Conservation (phyloP, 805 yeast genomes). For the Alloascoidea africana region DNA sequence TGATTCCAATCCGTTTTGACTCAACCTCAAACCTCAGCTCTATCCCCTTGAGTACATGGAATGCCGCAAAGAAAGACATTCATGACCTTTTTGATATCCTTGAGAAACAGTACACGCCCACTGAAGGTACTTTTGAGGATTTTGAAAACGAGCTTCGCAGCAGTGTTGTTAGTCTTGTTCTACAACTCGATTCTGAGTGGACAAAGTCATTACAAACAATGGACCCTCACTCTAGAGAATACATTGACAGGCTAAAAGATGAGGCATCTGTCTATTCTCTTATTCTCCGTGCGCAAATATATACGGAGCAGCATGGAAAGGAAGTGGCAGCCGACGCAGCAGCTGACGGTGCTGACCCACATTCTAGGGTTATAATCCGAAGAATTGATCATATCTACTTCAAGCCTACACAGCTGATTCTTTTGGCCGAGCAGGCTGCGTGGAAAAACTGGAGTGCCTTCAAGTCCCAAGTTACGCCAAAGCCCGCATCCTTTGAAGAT, state of each 20-base stretch:
- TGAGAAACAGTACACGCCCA: slow-evolving; percentile 63
- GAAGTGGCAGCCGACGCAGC: slow-evolving; percentile 20
- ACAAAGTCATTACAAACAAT: slow-evolving; percentile 73
- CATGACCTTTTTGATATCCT: slow-evolving; percentile 47
- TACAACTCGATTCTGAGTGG: slow-evolving; percentile 90
- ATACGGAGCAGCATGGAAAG: slow-evolving; percentile 48
- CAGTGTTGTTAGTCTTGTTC: slow-evolving; percentile 72
- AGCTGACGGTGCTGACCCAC: slow-evolving; percentile 33
- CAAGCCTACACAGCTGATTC: slow-evolving; percentile 69
- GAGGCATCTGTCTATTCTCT: slow-evolving; percentile 64
- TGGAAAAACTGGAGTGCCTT: slow-evolving; percentile 39
- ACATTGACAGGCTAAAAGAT: slow-evolving; percentile 78
- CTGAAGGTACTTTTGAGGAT: slow-evolving; percentile 59
- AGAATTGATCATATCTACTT: slow-evolving; percentile 88
- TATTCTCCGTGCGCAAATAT: slow-evolving; percentile 74
- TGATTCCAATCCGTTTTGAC: slow-evolving; percentile 84
- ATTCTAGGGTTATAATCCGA: slow-evolving; percentile 63
- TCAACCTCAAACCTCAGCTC: slow-evolving; percentile 47
- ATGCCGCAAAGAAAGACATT: slow-evolving; percentile 47
- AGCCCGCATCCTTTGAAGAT: slow-evolving; percentile 6
- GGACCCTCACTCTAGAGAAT: slow-evolving; percentile 93
- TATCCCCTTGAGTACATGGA: slow-evolving; percentile 78
- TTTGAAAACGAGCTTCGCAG: slow-evolving; percentile 65
- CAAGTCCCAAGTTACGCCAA: slow-evolving; percentile 22
- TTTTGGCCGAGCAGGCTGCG: slow-evolving; percentile 54